phyloP scores from a whole-genome alignment of 1,284 basidiomycete genomes.

The Pascua sp. region DNA sequence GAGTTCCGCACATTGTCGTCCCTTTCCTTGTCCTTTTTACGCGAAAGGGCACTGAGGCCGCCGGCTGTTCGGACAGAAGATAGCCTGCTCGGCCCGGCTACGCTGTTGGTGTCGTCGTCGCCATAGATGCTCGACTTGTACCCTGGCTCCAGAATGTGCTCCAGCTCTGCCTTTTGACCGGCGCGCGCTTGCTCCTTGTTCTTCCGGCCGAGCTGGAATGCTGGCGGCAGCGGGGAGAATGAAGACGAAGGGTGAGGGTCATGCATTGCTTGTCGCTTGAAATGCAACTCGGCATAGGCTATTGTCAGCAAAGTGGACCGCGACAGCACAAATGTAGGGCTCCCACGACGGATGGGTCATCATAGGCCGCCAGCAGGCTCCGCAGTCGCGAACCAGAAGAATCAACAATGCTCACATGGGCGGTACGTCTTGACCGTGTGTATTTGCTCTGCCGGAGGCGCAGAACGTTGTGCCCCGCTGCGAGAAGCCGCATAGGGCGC shows the following conservation, averaged over 20 bases:
- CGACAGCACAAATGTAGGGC: neutral
- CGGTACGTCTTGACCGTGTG: constrained; percentile 43
- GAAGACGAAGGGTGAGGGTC: constrained; percentile 38
- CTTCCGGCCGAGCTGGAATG: constrained; percentile 34
- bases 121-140: constrained; percentile 29
- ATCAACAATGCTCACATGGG: constrained; percentile 33
- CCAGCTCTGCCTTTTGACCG: constrained; percentile 41
- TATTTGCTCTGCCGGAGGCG: constrained; percentile 7
- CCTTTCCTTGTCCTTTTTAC: constrained; percentile 16
- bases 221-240: constrained; percentile 37
- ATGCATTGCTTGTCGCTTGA: constrained; percentile 32
- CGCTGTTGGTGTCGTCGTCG: constrained; percentile 24
- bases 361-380: too few relatives aligned
- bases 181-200: constrained; percentile 35
- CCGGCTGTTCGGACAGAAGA: constrained; percentile 30
- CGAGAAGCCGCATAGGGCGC: constrained; percentile 16
- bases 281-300: constrained; percentile 36
- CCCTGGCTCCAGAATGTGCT: constrained; percentile 44
- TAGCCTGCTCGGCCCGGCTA: constrained; percentile 32
- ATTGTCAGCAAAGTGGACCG: neutral
- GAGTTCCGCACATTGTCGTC: constrained; percentile 16
- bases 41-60: constrained; percentile 22
- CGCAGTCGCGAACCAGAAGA: neutral
- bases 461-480: neutral
- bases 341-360: too few relatives aligned